phyloP scores from a whole-genome alignment of 164 flowering plant species.

The Berberis vulgaris region DNA sequence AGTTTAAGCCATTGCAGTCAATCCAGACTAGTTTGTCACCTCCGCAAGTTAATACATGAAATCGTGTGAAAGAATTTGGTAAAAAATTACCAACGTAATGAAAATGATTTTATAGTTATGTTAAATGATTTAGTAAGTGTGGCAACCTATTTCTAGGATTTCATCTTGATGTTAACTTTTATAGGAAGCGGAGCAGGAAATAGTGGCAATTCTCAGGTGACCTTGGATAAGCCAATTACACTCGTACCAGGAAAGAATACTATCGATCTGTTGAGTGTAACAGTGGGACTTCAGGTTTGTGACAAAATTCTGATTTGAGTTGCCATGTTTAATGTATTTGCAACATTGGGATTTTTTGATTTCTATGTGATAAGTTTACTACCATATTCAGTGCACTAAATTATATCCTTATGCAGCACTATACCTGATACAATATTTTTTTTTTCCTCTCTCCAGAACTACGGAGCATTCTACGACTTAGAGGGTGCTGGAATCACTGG shows the following conservation, averaged over 20 bases:
- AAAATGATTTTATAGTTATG: no score
- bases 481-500: constrained; percentile 89
- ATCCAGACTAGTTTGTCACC: no score
- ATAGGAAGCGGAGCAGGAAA: constrained; percentile 65
- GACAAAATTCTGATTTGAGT: not conserved
- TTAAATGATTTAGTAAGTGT: no score
- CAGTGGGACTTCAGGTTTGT: constrained; percentile 91
- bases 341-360: no score
- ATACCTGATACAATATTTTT: not conserved
- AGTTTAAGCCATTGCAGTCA: no score
- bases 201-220: constrained; percentile 38
- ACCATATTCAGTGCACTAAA: no score
- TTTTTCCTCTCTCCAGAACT: constrained; percentile 45
- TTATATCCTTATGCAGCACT: not conserved
- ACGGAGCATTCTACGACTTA: constrained; percentile 78
- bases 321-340: no score
- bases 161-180: constrained; percentile 1
- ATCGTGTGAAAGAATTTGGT: no score
- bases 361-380: no score
- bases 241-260: constrained; percentile 56
- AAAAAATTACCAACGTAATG: no score
- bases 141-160: no score
- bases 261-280: constrained; percentile 79
- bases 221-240: constrained; percentile 50
- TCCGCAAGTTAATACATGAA: no score